Conservation (phyloP, 495 filamentous ascomycete genomes). For the Jackrogersella minutella region DNA sequence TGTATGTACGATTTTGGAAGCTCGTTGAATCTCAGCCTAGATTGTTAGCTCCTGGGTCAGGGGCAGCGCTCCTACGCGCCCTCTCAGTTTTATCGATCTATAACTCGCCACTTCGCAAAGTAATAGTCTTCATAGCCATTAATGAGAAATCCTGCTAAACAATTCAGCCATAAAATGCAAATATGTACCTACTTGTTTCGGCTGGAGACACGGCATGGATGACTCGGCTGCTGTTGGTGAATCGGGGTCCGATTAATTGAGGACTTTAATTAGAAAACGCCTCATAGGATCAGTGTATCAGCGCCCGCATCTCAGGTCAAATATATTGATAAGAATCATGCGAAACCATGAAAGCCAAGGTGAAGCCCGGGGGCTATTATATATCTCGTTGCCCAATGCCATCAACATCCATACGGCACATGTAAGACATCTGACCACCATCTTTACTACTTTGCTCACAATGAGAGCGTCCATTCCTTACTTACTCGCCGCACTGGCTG, state of each 20-base stretch:
- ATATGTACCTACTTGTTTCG: slow-evolving; percentile 18
- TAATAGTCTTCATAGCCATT: too few species aligned
- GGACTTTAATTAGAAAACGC: not conserved
- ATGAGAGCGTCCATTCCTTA: slow-evolving; percentile 26
- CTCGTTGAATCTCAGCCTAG: not conserved
- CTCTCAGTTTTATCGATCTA: slow-evolving; percentile 4
- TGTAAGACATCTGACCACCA: not conserved
- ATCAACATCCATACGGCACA: not conserved
- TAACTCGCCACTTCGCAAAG: not conserved
- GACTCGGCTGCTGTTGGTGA: not conserved
- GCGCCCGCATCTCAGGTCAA: not conserved
- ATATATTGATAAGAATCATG: not conserved
- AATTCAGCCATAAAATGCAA: not conserved
- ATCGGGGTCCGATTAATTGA: not conserved
- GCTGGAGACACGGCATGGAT: not conserved
- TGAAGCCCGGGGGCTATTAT: not conserved
- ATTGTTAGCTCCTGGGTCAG: not conserved
- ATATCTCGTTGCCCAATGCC: slow-evolving; percentile 6
- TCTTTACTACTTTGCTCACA: slow-evolving; percentile 3
- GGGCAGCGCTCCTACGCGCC: slow-evolving; percentile 11
- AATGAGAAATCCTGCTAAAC: not conserved
- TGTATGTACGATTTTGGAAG: slow-evolving; percentile 1
- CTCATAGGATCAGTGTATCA: slow-evolving; percentile 20
- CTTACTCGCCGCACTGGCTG: slow-evolving; percentile 32
- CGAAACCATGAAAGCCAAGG: not conserved